Percentiles rank a stretch among this genome's conserved stretches.
Evolutionary conservation across 2,329 filamentous ascomycete species (phyloP).

Genomic region (Pyrenophora seminiperda): DNA sequence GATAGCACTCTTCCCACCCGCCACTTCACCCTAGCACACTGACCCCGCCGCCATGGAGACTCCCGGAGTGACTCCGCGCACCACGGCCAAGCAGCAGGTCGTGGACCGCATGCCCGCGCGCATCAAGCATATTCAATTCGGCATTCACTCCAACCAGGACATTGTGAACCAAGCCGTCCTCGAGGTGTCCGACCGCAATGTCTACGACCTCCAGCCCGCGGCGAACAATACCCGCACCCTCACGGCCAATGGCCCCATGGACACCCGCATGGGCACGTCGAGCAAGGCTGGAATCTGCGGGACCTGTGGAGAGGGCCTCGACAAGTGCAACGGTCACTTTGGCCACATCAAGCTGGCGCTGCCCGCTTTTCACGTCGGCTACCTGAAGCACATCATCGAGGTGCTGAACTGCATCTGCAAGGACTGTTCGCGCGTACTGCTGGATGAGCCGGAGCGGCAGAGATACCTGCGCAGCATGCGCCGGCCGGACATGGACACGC

Average conservation of each 20-base stretch:
- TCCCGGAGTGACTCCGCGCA: conserved; percentile 30
- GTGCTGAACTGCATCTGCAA: conserved; percentile 96
- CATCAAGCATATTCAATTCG: conserved; percentile 92
- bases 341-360: conserved; percentile 89
- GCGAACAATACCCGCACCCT: conserved; percentile 66
- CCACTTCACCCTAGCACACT: neutral
- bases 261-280: conserved; percentile 85
- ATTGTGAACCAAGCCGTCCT: conserved; percentile 95
- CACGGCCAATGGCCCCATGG: conserved; percentile 82
- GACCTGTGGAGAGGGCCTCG: conserved; percentile 81
- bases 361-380: conserved; percentile 94
- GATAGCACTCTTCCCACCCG: neutral
- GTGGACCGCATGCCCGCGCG: conserved; percentile 86
- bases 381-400: conserved; percentile 88
- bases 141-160: conserved; percentile 89
- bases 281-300: conserved; percentile 78
- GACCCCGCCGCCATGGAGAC: conserved; percentile 28
- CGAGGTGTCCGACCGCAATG: conserved; percentile 89
- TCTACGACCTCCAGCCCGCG: conserved; percentile 82
- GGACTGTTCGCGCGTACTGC: conserved; percentile 81
- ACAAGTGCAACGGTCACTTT: conserved; percentile 92
- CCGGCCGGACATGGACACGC: conserved; percentile 80
- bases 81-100: conserved; percentile 78
- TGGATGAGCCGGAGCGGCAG: conserved; percentile 79
- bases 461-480: conserved; percentile 79